Evolutionary conservation across 805 yeast species (phyloP).

Genomic region (Metschnikowia amazonensis): DNA sequence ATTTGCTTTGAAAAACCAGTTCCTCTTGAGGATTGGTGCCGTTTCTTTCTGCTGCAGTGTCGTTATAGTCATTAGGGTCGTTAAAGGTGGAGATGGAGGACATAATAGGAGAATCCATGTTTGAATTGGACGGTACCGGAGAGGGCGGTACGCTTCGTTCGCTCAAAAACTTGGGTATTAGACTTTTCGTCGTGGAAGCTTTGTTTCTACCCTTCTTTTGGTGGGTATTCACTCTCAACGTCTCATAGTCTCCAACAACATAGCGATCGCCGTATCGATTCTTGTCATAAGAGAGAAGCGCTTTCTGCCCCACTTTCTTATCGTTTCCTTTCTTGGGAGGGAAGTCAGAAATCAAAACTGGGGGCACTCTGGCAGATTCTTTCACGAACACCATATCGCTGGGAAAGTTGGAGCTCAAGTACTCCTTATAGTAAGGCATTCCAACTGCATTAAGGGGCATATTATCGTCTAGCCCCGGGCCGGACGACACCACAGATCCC

Average conservation of each 20-base stretch:
- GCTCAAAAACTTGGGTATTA: slow-evolving; percentile 57
- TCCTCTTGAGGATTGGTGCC: slow-evolving; percentile 7
- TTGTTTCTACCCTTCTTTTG: slow-evolving; percentile 11
- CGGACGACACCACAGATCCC: slow-evolving; percentile 24
- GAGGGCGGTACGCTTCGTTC: slow-evolving; percentile 32
- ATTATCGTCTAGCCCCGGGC: slow-evolving; percentile 32
- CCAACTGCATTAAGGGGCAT: slow-evolving; percentile 72
- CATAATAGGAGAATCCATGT: slow-evolving; percentile 12
- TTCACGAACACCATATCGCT: slow-evolving; percentile 53
- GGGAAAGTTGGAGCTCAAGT: slow-evolving; percentile 79
- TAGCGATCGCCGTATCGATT: slow-evolving; percentile 57
- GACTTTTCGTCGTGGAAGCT: slow-evolving; percentile 12
- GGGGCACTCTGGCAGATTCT: slow-evolving; percentile 59
- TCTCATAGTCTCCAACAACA: slow-evolving; percentile 39
- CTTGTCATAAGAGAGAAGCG: slow-evolving; percentile 46
- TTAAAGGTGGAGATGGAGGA: slow-evolving; percentile 8
- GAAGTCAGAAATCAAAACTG: slow-evolving; percentile 44
- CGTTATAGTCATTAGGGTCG: slow-evolving; percentile 12
- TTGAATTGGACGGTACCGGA: slow-evolving; percentile 8
- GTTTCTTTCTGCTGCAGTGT: slow-evolving; percentile 11
- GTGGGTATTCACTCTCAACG: slow-evolving; percentile 22
- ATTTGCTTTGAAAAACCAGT: slow-evolving; percentile 21
- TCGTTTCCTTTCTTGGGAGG: slow-evolving; percentile 1
- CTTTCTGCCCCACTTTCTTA: slow-evolving; percentile 17
- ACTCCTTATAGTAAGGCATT: slow-evolving; percentile 79